phyloP scores from a whole-genome alignment of 768 basidiomycete species.

The Macrolepiota dolichaula region DNA sequence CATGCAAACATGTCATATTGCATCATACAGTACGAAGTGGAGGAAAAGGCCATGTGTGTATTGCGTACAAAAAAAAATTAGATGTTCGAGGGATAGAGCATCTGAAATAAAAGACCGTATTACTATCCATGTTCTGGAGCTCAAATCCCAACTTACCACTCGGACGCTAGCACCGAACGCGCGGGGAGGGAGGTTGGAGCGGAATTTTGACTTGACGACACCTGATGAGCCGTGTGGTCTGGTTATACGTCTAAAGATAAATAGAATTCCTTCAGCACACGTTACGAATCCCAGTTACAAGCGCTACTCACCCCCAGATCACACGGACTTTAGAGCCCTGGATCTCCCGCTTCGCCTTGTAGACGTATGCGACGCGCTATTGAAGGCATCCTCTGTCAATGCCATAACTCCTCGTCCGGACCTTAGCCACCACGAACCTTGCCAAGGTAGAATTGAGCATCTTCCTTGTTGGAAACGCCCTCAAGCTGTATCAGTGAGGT shows the following conservation, averaged over 20 bases:
- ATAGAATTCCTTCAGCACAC: background rate
- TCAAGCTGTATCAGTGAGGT: conserved; percentile 97
- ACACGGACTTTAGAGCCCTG: conserved; percentile 95
- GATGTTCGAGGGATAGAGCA: conserved; percentile 90
- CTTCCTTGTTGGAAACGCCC: conserved; percentile 90
- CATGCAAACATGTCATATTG: conserved; percentile 46
- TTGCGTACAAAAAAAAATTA: conserved; percentile 34
- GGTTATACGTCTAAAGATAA: conserved; percentile 73
- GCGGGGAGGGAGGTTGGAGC: conserved; percentile 90
- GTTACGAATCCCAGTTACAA: background rate
- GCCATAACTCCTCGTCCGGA: background rate
- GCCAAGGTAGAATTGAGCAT: conserved; percentile 97
- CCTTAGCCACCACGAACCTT: conserved; percentile 60
- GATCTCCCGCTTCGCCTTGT: conserved; percentile 93
- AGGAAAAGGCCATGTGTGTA: conserved; percentile 31
- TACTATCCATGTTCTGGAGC: background rate
- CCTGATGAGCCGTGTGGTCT: conserved; percentile 93
- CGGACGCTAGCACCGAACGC: conserved; percentile 92
- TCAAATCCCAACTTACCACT: conserved; percentile 56
- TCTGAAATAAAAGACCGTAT: conserved; percentile 40
- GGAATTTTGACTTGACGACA: conserved; percentile 97
- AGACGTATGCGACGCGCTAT: conserved; percentile 95
- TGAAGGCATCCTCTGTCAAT: conserved; percentile 3
- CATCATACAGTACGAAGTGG: conserved; percentile 36
- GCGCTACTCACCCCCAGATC: conserved; percentile 85